Conservation (phyloP, 148 eudicot genomes). For the Rhododendron ferrugineum region DNA sequence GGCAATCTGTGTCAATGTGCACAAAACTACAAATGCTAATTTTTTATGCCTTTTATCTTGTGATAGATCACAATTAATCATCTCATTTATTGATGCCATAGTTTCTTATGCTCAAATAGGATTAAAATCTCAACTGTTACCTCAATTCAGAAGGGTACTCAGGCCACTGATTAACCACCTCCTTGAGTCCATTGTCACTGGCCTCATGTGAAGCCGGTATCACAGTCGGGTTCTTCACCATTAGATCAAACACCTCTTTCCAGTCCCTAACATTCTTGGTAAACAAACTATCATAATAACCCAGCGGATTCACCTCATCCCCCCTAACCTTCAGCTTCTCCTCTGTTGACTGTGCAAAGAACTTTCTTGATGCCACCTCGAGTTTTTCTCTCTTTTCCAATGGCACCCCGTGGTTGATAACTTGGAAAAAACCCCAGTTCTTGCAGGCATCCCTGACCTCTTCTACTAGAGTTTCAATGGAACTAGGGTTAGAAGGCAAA, state of each 20-base stretch:
- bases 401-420: conserved; percentile 50
- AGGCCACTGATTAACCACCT: conserved; percentile 40
- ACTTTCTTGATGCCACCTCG: conserved; percentile 23
- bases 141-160: conserved; percentile 26
- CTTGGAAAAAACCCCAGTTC: conserved; percentile 60
- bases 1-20: no score
- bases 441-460: conserved; percentile 40
- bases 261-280: conserved; percentile 50
- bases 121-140: conserved; percentile 9
- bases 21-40: no score
- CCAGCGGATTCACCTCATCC: conserved; percentile 34
- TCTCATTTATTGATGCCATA: not conserved
- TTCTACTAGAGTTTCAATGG: not conserved
- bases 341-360: conserved; percentile 31
- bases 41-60: no score
- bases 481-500: conserved; percentile 4
- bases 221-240: conserved; percentile 18
- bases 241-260: conserved; percentile 48
- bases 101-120: not conserved
- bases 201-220: conserved; percentile 23
- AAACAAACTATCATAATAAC: conserved; percentile 38
- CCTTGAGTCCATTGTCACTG: conserved; percentile 19
- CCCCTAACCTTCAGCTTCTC: conserved; percentile 43
- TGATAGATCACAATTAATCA: no score
- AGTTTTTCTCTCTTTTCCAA: conserved; percentile 18